Percentiles rank a stretch among this genome's conserved stretches.
Evolutionary conservation across 495 filamentous ascomycete species (phyloP).

Genomic region (Daldinia childiae): DNA sequence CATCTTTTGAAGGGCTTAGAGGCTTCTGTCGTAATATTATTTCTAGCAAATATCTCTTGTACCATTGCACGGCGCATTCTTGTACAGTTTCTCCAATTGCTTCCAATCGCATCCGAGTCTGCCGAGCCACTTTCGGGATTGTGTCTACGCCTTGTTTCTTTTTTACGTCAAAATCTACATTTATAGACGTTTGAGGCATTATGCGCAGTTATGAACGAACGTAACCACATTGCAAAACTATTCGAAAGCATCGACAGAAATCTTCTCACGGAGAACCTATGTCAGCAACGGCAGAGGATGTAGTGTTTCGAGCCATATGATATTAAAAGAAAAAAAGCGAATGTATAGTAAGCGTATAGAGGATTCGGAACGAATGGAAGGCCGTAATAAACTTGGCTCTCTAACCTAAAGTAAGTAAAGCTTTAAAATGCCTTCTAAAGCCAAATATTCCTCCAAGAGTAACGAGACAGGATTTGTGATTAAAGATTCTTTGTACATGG

Average conservation of each 20-base stretch:
- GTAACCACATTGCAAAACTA: constrained; percentile 33
- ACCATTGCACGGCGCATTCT: constrained; percentile 42
- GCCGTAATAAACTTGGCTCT: constrained; percentile 5
- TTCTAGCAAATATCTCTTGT: constrained; percentile 48
- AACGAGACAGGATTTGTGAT: constrained; percentile 1
- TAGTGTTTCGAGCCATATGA: background rate
- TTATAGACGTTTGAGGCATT: constrained; percentile 33
- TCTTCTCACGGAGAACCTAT: constrained; percentile 13
- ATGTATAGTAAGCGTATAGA: constrained; percentile 13
- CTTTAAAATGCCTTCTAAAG: constrained; percentile 17
- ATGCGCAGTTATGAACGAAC: constrained; percentile 33
- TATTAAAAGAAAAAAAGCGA: background rate
- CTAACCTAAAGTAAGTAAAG: background rate
- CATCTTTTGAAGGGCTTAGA: constrained; percentile 53
- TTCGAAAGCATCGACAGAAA: constrained; percentile 17
- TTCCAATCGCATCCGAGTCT: constrained; percentile 29
- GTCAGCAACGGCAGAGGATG: background rate
- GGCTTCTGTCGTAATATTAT: constrained; percentile 50
- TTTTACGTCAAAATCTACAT: constrained; percentile 29
- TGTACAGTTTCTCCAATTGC: constrained; percentile 21
- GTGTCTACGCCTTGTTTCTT: constrained; percentile 21
- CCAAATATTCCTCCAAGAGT: constrained; percentile 2
- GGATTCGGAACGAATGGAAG: constrained; percentile 30
- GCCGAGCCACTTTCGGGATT: constrained; percentile 19
- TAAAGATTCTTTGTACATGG: background rate